These are phyloP conservation scores for Phytophthora colocasiae DNA, from an alignment of 352 stramenopile species.

Conservation along the genomic window DNA sequence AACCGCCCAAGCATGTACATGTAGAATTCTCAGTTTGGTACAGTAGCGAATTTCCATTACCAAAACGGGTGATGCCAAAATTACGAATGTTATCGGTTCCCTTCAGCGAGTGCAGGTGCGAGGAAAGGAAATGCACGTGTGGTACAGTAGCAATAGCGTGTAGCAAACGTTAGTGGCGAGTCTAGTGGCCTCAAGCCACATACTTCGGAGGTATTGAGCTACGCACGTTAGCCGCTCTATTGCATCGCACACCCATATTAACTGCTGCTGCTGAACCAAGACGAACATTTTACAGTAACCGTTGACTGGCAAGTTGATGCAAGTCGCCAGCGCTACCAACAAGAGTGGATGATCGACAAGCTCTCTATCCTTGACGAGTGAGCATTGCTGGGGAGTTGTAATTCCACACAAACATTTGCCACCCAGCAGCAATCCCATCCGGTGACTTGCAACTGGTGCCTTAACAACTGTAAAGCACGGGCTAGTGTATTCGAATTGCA, in stretches of 20 bases:
- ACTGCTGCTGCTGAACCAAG: background rate
- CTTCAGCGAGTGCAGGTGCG: constrained; percentile 7
- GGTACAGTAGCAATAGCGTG: constrained; percentile 1
- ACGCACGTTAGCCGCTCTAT: constrained; percentile 14
- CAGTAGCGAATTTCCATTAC: background rate
- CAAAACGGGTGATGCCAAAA: background rate
- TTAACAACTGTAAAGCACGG: background rate
- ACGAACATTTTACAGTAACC: no score
- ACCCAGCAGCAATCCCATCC: constrained; percentile 32
- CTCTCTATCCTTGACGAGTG: constrained; percentile 18
- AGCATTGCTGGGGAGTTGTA: constrained; percentile 5
- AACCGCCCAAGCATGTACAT: no score
- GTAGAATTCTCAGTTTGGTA: no score
- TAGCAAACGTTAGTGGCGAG: background rate
- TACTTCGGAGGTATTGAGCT: constrained; percentile 9
- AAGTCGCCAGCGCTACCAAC: constrained; percentile 4
- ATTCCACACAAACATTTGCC: constrained; percentile 14
- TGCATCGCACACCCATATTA: background rate
- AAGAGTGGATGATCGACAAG: background rate
- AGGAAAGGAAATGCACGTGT: constrained; percentile 13
- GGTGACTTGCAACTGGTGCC: constrained; percentile 5
- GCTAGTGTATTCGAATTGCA: background rate
- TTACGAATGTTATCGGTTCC: constrained; percentile 1
- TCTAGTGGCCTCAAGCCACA: background rate
- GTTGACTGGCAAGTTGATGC: background rate